Base-by-base conservation (phyloP, 306 rosid genomes). In the Castanea crenata region DNA sequence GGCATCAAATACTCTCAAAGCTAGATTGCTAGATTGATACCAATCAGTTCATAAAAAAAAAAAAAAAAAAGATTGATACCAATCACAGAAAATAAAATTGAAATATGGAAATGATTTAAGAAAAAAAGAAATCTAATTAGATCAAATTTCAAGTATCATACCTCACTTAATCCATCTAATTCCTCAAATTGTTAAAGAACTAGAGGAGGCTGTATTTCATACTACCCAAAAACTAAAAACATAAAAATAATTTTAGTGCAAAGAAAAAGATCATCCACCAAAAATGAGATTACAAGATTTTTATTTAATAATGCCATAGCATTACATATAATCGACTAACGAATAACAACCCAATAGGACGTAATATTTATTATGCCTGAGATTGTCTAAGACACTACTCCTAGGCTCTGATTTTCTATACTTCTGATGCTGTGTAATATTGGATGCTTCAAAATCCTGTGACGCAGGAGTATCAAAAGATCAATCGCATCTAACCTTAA, bases 331-430 rank as follows among this genome's bases (percentile, higher is more conserved):
- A 38, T n/a, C 59, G n/a, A 67, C 21, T 67, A 59, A 79, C 56
- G 78, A 67, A 15, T 61, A 59, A 79, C 56, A 78, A 68, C 76
- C 83, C 84, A 77, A 85, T 68, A 75, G 44, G 61, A 70, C 41
- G 21, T 62, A 27, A 75, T 73, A 83, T 69, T 76, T 56, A 82
- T 62, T 80, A 69, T 76, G 69, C 71, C 82, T 74, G 58, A 70
- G 61, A 58, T 75, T 54, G 79, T 79, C 76, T 79, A 81, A 75
- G 80, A 81, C 73, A 38, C 73, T 74, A 77, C 76, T 78, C 79
- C 18, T 79, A 58, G 79, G 83, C 77, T 63, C 85, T 82, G 78
- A 78, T 83, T 71, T 55, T 81, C 85, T 85, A 80, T 78, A 81
- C 34, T 54, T 52, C 87, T 82, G 83, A 84, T 20, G 78, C 76